Base-by-base conservation (phyloP, 257 asterid species). In the Ligustrum vulgare region DNA sequence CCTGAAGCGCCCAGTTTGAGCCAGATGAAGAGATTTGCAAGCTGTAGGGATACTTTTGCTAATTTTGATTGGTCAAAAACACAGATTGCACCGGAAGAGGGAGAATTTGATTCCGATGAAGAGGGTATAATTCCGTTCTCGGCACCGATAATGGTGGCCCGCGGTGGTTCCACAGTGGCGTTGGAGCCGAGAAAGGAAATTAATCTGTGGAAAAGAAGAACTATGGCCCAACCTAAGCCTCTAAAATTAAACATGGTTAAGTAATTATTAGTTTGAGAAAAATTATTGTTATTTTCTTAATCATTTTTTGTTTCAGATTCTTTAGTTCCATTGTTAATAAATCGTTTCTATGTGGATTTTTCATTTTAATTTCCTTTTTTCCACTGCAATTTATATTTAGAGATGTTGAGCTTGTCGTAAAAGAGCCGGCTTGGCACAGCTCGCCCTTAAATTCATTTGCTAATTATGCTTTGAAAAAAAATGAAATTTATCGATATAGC, bases 171-270 rank as follows among this genome's bases (percentile, higher is more conserved):
- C 36, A 60, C 54, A 7, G 69, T 35, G 9, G 28, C 36, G 12
- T 58, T 80, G 83, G 83, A 83, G 78, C 84, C 87, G 39, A 86
- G 80, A 70, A 86, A 80, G 72, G 90, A 88, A 73, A 84, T 88
- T 28, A 88, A 86, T 79, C 31, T 88, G 37, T 86, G 90, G 90
- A 84, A 86, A 76, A 82, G 90, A 45, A 84, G 92, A 80, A 86
- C 86, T 1, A 78, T 86, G 90, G 82, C 82, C 5, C 81, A 54
- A 80, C 92, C 90, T 36, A 77, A 67, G 73, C 85, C 87, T 39
- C 84, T 86, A 45, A 79, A 80, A 37, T 69, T 75, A 22, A 67
- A 47, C 56, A 1, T 58, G 13, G 13, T 22, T 20, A 54, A 22
- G 12, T 22, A 9, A 23, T 3, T 23, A 10, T 54, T 60, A 60